Percentiles rank a stretch among this genome's conserved stretches.
Evolutionary conservation across 2,329 filamentous ascomycete genomes (phyloP).

Genomic region (Botryotinia globosa): DNA sequence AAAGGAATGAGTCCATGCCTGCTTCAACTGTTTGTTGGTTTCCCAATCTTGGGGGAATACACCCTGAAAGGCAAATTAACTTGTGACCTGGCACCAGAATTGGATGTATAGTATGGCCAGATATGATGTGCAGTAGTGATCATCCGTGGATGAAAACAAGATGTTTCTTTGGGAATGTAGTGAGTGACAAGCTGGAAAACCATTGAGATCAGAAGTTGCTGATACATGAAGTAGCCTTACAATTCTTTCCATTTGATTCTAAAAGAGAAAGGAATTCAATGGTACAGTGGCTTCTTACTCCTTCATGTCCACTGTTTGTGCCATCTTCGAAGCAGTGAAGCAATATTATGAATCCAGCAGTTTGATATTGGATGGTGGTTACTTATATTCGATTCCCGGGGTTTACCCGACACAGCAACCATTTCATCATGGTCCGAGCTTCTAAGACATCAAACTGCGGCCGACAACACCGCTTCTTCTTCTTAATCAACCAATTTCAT

Average conservation of each 20-base stretch:
- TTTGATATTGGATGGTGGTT: background rate
- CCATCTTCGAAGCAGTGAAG: background rate
- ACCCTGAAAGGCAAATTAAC: background rate
- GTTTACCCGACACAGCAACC: background rate
- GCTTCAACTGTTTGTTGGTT: background rate
- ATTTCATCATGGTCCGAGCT: background rate
- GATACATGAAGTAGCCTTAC: background rate
- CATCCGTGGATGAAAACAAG: background rate
- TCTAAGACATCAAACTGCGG: constrained; percentile 4
- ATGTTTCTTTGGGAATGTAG: background rate
- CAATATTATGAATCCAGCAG: background rate
- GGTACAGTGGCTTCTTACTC: background rate
- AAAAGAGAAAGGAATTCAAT: background rate
- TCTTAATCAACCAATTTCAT: background rate
- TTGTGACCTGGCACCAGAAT: background rate
- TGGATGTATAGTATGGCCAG: background rate
- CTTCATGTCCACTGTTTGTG: background rate
- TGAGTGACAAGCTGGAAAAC: background rate
- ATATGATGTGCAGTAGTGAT: background rate
- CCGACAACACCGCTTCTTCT: constrained; percentile 17
- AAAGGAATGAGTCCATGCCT: background rate
- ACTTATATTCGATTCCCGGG: background rate
- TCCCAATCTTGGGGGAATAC: background rate
- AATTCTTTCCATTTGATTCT: background rate
- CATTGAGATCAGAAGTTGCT: background rate